Evolutionary conservation across 2,329 filamentous ascomycete species (phyloP).

Genomic region (Sphaceloma murrayae): DNA sequence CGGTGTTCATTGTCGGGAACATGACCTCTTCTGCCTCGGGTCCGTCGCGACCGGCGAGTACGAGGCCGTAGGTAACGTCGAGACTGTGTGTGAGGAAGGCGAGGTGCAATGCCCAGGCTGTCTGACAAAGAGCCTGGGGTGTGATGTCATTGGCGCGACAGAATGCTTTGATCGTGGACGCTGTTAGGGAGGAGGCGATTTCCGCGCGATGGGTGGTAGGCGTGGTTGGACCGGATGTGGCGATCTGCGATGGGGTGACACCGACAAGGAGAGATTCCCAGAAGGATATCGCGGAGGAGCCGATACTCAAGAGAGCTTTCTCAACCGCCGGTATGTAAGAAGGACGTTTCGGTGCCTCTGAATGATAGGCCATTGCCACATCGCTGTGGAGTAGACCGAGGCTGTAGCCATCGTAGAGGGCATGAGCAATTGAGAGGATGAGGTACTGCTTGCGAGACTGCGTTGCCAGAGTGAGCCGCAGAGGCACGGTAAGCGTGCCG

Average conservation of each 20-base stretch:
- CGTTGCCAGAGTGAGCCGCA: constrained; percentile 33
- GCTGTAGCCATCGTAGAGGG: constrained; percentile 84
- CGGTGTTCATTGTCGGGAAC: constrained; percentile 90
- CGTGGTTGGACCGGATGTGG: constrained; percentile 18
- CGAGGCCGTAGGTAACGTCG: constrained; percentile 72
- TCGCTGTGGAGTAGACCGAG: constrained; percentile 64
- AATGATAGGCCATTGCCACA: constrained; percentile 55
- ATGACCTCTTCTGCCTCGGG: constrained; percentile 57
- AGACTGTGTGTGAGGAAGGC: constrained; percentile 53
- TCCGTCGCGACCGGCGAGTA: constrained; percentile 75
- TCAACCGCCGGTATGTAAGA: constrained; percentile 47
- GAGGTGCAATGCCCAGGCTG: constrained; percentile 64
- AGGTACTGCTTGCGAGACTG: constrained; percentile 34
- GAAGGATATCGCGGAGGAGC: constrained; percentile 47
- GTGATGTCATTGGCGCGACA: constrained; percentile 61
- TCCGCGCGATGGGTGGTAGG: constrained; percentile 37
- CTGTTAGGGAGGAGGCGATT: constrained; percentile 34
- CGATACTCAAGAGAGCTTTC: constrained; percentile 41
- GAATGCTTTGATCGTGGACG: constrained; percentile 43
- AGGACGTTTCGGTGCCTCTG: constrained; percentile 35
- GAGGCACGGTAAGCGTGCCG: constrained; percentile 17
- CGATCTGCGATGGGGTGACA: constrained; percentile 35
- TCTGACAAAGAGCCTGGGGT: constrained; percentile 65
- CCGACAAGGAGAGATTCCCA: constrained; percentile 62
- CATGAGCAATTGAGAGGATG: constrained; percentile 70